Conservation (phyloP, 192 early-diverging fungal genomes). For the Spizellomyces punctatus region DNA sequence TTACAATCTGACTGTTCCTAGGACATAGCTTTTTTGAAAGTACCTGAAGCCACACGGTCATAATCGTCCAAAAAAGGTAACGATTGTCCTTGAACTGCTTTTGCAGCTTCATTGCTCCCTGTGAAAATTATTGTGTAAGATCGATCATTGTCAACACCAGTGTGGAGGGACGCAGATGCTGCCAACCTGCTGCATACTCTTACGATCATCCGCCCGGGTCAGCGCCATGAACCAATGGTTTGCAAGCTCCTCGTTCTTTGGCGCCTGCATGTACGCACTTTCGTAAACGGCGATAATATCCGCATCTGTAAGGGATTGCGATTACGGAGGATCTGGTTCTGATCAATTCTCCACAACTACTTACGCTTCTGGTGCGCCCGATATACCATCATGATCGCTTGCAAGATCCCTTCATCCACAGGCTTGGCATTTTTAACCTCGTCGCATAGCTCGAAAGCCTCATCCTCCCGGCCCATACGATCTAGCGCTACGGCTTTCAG, state of each 20-base stretch:
- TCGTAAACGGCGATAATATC: conserved; percentile 76
- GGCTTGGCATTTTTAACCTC: conserved; percentile 65
- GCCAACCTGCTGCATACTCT: conserved; percentile 63
- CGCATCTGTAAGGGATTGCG: conserved; percentile 44
- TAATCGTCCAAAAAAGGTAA: conserved; percentile 88
- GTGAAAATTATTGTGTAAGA: not conserved
- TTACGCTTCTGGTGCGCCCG: conserved; percentile 57
- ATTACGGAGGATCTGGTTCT: not conserved
- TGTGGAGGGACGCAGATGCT: conserved; percentile 6
- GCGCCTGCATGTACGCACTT: conserved; percentile 57
- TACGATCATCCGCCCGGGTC: conserved; percentile 66
- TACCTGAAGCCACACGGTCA: conserved; percentile 79
- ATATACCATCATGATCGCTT: conserved; percentile 62
- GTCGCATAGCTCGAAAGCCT: conserved; percentile 63
- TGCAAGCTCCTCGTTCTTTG: conserved; percentile 72
- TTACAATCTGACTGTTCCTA: not conserved
- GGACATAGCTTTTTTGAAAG: not conserved
- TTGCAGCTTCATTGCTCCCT: conserved; percentile 79
- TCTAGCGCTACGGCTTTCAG: conserved; percentile 75
- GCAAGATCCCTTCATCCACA: conserved; percentile 62
- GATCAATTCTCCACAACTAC: conserved; percentile 2
- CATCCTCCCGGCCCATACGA: conserved; percentile 62
- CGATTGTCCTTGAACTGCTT: conserved; percentile 76
- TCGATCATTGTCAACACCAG: not conserved
- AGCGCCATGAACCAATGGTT: conserved; percentile 84